These are phyloP conservation scores for Tuctoria greenei DNA, from an alignment of 176 grass and related monocot species.

Conservation along the genomic window DNA sequence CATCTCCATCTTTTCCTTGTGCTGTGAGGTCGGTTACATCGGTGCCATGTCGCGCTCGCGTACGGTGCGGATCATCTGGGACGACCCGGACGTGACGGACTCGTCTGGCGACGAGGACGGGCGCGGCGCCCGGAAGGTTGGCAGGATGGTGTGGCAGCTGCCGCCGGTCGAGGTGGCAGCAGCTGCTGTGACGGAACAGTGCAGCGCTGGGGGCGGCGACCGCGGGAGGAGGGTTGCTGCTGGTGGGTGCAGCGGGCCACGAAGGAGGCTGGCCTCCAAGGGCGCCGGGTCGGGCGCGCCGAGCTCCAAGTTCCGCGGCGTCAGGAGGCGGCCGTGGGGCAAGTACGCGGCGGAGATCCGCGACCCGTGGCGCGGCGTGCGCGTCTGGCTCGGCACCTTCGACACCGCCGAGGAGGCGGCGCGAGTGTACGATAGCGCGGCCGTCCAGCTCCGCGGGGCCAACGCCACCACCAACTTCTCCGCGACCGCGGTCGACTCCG, in stretches of 20 bases:
- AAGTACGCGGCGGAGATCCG: conserved; percentile 92
- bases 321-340: conserved; percentile 77
- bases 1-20: no score
- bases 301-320: conserved; percentile 78
- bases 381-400: conserved; percentile 91
- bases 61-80: conserved; percentile 79
- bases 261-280: conserved; percentile 21
- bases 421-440: conserved; percentile 71
- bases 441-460: conserved; percentile 63
- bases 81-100: conserved; percentile 87
- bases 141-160: conserved; percentile 49
- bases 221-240: not conserved
- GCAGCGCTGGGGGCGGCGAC: conserved; percentile 29
- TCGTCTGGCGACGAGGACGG: conserved; percentile 54
- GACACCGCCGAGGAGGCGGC: conserved; percentile 93
- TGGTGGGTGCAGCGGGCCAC: conserved; percentile 2
- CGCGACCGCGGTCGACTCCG: not conserved
- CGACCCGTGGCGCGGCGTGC: conserved; percentile 76
- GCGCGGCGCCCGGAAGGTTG: conserved; percentile 46
- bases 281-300: not conserved
- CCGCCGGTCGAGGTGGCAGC: not conserved
- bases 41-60: conserved; percentile 61
- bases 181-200: conserved; percentile 17
- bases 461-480: conserved; percentile 59
- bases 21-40: no score